Base-by-base conservation (phyloP, 768 basidiomycete species). In the Cystofilobasidium bisporidii region DNA sequence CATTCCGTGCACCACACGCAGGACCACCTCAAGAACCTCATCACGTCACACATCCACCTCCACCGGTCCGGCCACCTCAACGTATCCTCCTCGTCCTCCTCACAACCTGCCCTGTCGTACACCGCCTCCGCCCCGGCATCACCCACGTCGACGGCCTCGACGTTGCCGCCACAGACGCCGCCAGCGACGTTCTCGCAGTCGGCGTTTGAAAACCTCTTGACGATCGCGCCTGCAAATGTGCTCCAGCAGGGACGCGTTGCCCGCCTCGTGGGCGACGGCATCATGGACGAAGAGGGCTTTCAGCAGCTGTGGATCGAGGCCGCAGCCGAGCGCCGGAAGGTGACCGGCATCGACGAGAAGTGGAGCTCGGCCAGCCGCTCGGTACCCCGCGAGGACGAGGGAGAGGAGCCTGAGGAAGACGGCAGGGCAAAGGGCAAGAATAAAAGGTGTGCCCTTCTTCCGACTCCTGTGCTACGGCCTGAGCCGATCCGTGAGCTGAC, bases 11-110 rank as follows among this genome's bases (percentile, higher is more conserved):
- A 12, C 36, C 36, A 36, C 36, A 5, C 47, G 12, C 41, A 68
- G 67, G 48, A 61, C n/a, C 67, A 63, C 24, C 30, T 68, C 43
- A 62, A 63, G 57, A 63, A 41, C 17, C 56, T 68, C 53, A 61
- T 68, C 67, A 32, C 67, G 15, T 62, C 67, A 0, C 67, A 68
- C 32, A 53, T 68, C 32, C 67, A 63, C 20, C 61, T 68, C 26
- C 67, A 68, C 33, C 67, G 67, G 1, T 62, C 67, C 28, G 58
- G 58, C 48, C 67, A 63, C 28, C 36, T 41, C 53, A 64, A 36
- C 41, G 18, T 32, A 6, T 50, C 41, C 18, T 40, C 64, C 32
- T 38, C 58, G 17, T 12, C 65, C 20, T 60, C 65, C 3, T 26
- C 26, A 12, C 15, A 30, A 11, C 61, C 67, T 8, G 11, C 67